Base-by-base conservation (phyloP, 176 grass and related monocot species). In the Tuctoria greenei region DNA sequence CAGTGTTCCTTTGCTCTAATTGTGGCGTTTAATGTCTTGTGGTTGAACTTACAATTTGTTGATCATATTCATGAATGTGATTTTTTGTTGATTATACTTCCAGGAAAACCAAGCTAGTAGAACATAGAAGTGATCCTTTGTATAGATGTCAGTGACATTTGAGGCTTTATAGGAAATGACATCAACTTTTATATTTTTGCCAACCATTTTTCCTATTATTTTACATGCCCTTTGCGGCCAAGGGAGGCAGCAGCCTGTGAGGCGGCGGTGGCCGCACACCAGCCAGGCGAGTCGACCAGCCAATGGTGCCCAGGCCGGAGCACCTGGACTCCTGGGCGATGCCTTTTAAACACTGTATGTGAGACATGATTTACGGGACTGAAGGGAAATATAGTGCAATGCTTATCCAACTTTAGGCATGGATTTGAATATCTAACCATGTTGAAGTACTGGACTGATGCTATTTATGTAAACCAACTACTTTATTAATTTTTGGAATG, bases 341-440 rank as follows among this genome's bases (percentile, higher is more conserved):
- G n/a, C n/a, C n/a, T n/a, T n/a, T n/a, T n/a, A n/a, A n/a, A n/a
- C n/a, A n/a, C n/a, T n/a, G n/a, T n/a, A n/a, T n/a, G n/a, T n/a
- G n/a, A 57, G 34, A 13, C 20, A 56, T 72, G 69, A 72, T 64
- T 77, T 37, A 72, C 66, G 7, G 17, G 42, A 69, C 16, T 36
- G 46, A 71, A 75, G 16, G 20, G 12, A 69, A 81, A 76, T 47
- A 45, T 76, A 58, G 39, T 76, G 60, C 65, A 47, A 81, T 58
- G 10, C 23, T 45, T 60, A 21, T 52, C 6, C 25, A 47, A 63
- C 6, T 35, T 35, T 36, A 31, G 26, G 14, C 44, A 40, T 67
- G 26, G 59, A 40, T n/a, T 63, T 75, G n/a, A 20, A 36, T 75
- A n/a, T 46, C 15, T 45, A 70, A 10, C 25, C 25, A 35, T 66